Percentiles rank a stretch among this genome's conserved stretches.
These are phyloP conservation scores for Apocynum venetum DNA, from an alignment of 257 asterid species.

Conservation along the genomic window DNA sequence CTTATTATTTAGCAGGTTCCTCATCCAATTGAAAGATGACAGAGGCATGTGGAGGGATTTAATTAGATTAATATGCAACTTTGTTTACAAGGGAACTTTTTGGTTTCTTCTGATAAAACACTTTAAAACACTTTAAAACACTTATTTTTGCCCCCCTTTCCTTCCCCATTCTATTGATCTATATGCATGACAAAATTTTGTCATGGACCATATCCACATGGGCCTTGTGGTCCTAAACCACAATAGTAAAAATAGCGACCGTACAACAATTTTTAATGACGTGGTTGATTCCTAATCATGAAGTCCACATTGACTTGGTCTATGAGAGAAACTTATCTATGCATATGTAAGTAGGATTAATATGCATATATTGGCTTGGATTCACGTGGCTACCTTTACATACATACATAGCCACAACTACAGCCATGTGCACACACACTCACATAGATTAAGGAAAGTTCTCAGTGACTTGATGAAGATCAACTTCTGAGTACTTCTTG, in stretches of 20 bases:
- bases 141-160: background rate
- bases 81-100: background rate
- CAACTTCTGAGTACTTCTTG: background rate
- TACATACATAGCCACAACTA: too few species aligned
- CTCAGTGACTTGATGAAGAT: background rate
- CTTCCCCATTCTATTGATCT: background rate
- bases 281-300: background rate
- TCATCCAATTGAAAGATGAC: background rate
- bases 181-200: background rate
- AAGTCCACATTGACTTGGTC: background rate
- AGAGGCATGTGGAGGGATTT: background rate
- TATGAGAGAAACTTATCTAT: background rate
- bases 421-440: too few species aligned
- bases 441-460: background rate
- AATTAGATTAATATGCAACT: background rate
- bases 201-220: background rate
- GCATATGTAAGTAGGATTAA: background rate
- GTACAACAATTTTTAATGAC: background rate
- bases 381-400: background rate
- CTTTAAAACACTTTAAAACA: too few species aligned
- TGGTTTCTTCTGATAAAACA: background rate
- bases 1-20: background rate
- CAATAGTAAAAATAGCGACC: background rate
- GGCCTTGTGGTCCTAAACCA: background rate
- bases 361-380: background rate